Evolutionary conservation across 78 protist species (phyloP).

Genomic region (Dictyostelium brefeldianum): DNA sequence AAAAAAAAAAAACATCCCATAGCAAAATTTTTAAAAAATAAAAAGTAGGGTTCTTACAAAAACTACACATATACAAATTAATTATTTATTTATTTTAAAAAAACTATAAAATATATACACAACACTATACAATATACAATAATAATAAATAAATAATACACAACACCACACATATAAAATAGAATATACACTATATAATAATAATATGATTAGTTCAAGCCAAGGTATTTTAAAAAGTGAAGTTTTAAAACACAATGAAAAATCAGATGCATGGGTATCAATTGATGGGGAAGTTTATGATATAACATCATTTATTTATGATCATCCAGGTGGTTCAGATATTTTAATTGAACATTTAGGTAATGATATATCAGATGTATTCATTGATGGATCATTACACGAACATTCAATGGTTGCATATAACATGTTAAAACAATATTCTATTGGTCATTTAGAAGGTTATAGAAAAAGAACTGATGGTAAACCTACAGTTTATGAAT

Average conservation of each 20-base stretch:
- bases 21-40: background rate
- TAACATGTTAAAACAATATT: constrained; percentile 73
- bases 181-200: background rate
- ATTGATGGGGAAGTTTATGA: constrained; percentile 83
- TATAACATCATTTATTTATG: constrained; percentile 58
- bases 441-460: constrained; percentile 64
- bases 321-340: constrained; percentile 85
- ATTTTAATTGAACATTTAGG: constrained; percentile 75
- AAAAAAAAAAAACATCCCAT: background rate
- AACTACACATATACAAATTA: background rate
- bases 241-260: constrained; percentile 44
- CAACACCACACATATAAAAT: too few species aligned
- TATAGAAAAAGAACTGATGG: constrained; percentile 15
- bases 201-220: constrained; percentile 25
- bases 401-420: constrained; percentile 76
- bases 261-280: constrained; percentile 68
- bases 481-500: constrained; percentile 17
- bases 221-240: constrained; percentile 9
- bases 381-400: constrained; percentile 56
- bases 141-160: too few species aligned
- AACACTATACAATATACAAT: too few species aligned
- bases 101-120: too few species aligned
- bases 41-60: too few species aligned
- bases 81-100: constrained; percentile 1
- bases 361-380: constrained; percentile 49